phyloP scores from a whole-genome alignment of 2,329 filamentous ascomycete species.

The Aspergillus tamarii region DNA sequence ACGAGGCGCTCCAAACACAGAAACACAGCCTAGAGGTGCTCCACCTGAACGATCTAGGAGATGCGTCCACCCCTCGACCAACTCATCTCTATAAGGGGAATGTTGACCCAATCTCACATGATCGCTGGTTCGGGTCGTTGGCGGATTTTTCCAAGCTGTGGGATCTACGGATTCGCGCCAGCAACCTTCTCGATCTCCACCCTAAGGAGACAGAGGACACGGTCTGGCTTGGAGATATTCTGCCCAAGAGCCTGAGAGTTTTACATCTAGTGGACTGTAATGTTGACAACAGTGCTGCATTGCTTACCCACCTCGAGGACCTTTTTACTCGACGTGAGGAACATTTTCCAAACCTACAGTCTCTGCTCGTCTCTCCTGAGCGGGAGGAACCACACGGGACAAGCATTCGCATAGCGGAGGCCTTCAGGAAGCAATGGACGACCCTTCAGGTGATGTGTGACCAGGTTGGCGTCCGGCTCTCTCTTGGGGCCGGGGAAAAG shows the following conservation, averaged over 20 bases:
- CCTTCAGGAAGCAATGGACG: not conserved
- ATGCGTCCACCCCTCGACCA: not conserved
- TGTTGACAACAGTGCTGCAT: not conserved
- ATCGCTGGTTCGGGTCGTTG: not conserved
- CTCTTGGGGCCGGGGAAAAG: not conserved
- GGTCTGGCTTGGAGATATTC: not conserved
- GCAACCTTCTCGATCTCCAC: not conserved
- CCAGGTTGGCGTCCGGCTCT: not conserved
- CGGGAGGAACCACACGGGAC: not conserved
- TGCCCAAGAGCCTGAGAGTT: not conserved
- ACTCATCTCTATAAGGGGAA: not conserved
- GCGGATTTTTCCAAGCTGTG: not conserved
- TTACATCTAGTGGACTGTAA: not conserved
- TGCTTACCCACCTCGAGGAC: not conserved
- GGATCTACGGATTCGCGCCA: not conserved
- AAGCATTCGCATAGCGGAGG: not conserved
- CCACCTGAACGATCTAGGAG: slow-evolving; percentile 8
- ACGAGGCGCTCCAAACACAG: slow-evolving; percentile 12
- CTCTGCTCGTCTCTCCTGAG: not conserved
- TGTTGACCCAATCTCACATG: not conserved
- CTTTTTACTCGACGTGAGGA: not conserved
- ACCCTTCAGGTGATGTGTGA: not conserved
- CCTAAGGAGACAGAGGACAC: not conserved
- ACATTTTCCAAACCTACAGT: not conserved
- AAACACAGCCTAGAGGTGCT: slow-evolving; percentile 18